Evolutionary conservation across 176 grass and related monocot genomes (phyloP).

Genomic region (Hordeum marinum): DNA sequence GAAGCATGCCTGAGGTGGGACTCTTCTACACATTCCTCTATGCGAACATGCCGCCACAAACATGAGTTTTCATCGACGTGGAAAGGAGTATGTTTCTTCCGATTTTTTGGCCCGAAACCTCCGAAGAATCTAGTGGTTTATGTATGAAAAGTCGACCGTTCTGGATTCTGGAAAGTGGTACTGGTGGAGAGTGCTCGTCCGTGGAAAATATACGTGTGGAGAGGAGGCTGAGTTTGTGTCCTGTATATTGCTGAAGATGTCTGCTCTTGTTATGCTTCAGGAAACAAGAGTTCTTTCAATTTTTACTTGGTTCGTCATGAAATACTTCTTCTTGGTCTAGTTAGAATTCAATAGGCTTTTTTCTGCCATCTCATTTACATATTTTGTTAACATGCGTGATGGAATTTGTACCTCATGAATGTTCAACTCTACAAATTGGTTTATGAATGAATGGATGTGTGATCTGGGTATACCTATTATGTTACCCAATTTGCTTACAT

Average conservation of each 20-base stretch:
- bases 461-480: background rate
- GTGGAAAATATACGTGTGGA: background rate
- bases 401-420: background rate
- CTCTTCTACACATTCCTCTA: slow-evolving; percentile 94
- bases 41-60: slow-evolving; percentile 62
- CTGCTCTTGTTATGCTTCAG: background rate
- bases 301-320: background rate
- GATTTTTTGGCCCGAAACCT: slow-evolving; percentile 10
- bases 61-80: background rate
- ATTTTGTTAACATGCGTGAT: background rate
- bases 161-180: slow-evolving; percentile 4
- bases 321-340: background rate
- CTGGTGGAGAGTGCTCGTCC: background rate
- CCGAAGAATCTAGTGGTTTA: background rate
- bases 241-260: slow-evolving; percentile 27
- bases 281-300: background rate
- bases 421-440: background rate
- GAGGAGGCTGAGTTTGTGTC: background rate
- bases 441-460: background rate
- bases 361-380: slow-evolving; percentile 5
- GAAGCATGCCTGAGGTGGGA: slow-evolving; percentile 72
- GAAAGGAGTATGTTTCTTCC: background rate
- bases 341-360: background rate
- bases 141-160: background rate
- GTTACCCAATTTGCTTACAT: background rate